Conservation (phyloP, 441 rosid species). For the Corymbia citriodora region DNA sequence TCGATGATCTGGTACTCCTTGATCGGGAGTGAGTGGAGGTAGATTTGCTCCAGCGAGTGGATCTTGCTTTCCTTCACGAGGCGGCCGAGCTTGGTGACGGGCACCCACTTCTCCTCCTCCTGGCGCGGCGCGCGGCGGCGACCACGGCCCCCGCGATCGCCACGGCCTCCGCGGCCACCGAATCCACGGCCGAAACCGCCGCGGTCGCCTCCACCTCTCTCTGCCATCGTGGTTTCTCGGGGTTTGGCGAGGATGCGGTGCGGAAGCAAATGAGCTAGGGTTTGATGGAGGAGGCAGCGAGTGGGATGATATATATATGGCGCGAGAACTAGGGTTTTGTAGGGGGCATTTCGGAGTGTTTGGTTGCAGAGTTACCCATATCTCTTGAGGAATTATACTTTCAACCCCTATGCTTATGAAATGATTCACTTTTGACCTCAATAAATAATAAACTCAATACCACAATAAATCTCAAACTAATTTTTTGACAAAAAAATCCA, state of each 20-base stretch:
- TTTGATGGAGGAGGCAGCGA: not conserved
- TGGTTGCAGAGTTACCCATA: not conserved
- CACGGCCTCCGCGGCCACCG: constrained; percentile 34
- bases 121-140: constrained; percentile 66
- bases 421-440: not conserved
- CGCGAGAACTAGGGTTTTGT: not conserved
- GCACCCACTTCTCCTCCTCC: constrained; percentile 79
- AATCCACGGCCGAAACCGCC: constrained; percentile 46
- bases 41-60: constrained; percentile 63
- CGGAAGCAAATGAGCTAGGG: not conserved
- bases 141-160: constrained; percentile 27
- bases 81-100: constrained; percentile 84
- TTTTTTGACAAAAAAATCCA: no score
- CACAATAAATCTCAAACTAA: no score
- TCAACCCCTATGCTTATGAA: not conserved
- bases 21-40: constrained; percentile 83
- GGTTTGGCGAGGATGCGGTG: not conserved
- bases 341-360: not conserved
- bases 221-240: not conserved
- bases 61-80: constrained; percentile 47
- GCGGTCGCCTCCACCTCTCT: constrained; percentile 22
- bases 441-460: not conserved
- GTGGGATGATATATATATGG: not conserved
- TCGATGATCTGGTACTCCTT: constrained; percentile 85
- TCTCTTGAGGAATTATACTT: not conserved